Evolutionary conservation across 306 rosid species (phyloP), one percentile per base, ranked within the genome.

Genomic region (Leucaena leucocephala): DNA sequence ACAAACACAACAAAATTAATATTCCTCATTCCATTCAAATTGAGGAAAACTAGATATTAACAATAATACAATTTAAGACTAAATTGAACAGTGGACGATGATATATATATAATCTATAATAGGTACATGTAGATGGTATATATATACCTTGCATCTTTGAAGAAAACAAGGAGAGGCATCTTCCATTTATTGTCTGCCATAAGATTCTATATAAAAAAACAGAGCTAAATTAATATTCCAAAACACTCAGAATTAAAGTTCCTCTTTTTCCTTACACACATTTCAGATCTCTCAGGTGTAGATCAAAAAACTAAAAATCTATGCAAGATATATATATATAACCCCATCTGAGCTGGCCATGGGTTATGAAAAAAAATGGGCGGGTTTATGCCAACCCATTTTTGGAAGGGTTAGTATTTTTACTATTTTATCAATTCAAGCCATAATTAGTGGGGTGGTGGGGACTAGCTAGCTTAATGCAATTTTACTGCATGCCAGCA

Each of bases 111-210:
- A 27, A 40, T 9, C 50, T 46, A 46, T 46, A 12, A 46, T 3
- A 61, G 14, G 11, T 40, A 40, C 1, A 6, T 40, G 43, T 5
- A 6, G 43, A 27, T 27, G 8, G 27, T 27, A 27, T 27, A 27
- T 27, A 49, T 13, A n/a, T 88, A 95, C 98, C 98, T 92, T 85
- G 94, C 89, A 78, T 91, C 97, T 85, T 74, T 87, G 93, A 95
- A 92, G 96, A 95, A 92, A 79, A 95, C 96, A 76, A 87, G 81
- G 81, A 90, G 74, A 44, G 98, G 96, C 38, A 90, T 68, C 64
- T 80, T 91, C 92, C 87, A 83, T 76, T 9, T 40, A 8, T 76
- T 81, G 45, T 89, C 86, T 7, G 83, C 92, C 92, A 89, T 88
- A 79, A 40, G 74, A 21, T 79, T 73, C 36, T 74, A n/a, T n/a